phyloP scores from a whole-genome alignment of 768 basidiomycete species.

The Cyclocybe aegerita region DNA sequence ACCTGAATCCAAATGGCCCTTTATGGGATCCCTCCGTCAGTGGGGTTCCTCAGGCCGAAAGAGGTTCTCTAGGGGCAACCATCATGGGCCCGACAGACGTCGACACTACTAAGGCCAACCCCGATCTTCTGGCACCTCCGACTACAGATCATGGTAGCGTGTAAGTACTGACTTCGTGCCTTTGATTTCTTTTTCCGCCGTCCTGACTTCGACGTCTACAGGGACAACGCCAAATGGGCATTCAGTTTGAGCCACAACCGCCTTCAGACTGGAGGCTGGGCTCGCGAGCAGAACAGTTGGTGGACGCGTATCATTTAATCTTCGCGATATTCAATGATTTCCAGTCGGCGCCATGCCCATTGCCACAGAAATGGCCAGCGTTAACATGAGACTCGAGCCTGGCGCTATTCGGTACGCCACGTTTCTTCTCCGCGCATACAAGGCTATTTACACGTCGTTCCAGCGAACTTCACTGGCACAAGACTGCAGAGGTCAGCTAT shows the following conservation, averaged over 20 bases:
- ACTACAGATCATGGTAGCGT: constrained; percentile 58
- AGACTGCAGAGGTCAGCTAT: constrained; percentile 37
- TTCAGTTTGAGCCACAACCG: constrained; percentile 61
- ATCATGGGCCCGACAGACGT: constrained; percentile 60
- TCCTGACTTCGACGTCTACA: background rate
- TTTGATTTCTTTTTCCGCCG: background rate
- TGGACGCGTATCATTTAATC: constrained; percentile 14
- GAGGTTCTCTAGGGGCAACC: constrained; percentile 41
- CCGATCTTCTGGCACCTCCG: constrained; percentile 58
- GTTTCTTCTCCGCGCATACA: background rate
- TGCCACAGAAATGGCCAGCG: constrained; percentile 36
- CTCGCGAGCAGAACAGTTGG: constrained; percentile 51
- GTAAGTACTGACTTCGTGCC: constrained; percentile 17
- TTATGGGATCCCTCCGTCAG: constrained; percentile 25
- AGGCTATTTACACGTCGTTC: constrained; percentile 5
- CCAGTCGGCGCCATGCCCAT: constrained; percentile 47
- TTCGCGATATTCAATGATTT: background rate
- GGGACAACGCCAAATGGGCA: constrained; percentile 61
- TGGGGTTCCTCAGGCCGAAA: constrained; percentile 41
- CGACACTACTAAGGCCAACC: constrained; percentile 49
- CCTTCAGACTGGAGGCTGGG: constrained; percentile 59
- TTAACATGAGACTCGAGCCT: constrained; percentile 52
- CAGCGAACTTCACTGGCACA: constrained; percentile 58
- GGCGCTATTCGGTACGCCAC: constrained; percentile 43
- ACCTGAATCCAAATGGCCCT: constrained; percentile 19